Base-by-base conservation (phyloP, 2,329 filamentous ascomycete genomes). In the Tolypocladium ophioglossoides region DNA sequence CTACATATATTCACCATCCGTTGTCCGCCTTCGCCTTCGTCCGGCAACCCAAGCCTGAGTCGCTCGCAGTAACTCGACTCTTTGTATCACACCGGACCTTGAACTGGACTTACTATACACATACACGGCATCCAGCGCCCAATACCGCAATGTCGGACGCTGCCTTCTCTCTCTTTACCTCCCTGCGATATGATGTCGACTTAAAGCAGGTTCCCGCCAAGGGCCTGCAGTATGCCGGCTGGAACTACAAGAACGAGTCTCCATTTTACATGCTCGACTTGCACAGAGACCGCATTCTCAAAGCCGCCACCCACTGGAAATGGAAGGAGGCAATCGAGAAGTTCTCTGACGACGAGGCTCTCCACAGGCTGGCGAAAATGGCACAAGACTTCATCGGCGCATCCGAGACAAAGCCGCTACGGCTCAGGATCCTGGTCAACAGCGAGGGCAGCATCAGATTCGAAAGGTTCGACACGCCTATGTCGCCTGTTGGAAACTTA, bases 201-300 rank as follows among this genome's bases (percentile, higher is more conserved):
- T 77, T 92, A 39, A 63, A 72, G 9, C 58, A 69, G 9, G 68
- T 76, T 38, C 69, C 73, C 11, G 68, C 69, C 53, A 68, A 64
- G 37, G 67, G 66, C 1, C 65, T 74, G 35, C 56, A 62, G 35
- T 64, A 75, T 56, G 68, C 74, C 41, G 79, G 74, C 20, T 85
- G 76, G 72, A 84, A 83, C 62, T 75, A 72, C 61, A 59, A 63
- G 30, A 70, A 74, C 30, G 64, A 72, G 8, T 87, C 83, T 10
- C 80, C 85, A 0, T 84, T 89, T 61, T 95, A 95, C 68, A 89
- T 95, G 78, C 78, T 94, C 18, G 76, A 83, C 55, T 85, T 85
- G 61, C 91, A 96, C 67, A 81, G 83, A 48, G 86, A 91, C 66
- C 85, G 91, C 52, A 79, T 96, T 66, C 74, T 90, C n/a, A 78